Evolutionary conservation across 345 rosid species (phyloP).

Genomic region (Balakata baccata): DNA sequence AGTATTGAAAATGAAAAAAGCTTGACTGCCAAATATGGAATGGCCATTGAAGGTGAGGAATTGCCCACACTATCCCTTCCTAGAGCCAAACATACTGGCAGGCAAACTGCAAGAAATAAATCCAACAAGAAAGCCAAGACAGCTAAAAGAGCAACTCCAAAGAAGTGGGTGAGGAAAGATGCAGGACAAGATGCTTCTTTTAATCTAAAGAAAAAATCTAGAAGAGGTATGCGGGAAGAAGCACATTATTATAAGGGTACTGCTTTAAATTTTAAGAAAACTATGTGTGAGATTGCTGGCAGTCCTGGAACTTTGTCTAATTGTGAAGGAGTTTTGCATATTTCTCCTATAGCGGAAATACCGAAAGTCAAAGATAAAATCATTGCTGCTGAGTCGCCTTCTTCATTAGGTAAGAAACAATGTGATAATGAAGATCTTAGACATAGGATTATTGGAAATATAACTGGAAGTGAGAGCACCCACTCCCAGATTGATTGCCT

Average conservation of each 20-base stretch:
- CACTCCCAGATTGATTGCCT: constrained; percentile 8
- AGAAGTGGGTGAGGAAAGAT: constrained; percentile 30
- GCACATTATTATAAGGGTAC: not conserved
- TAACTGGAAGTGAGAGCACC: not conserved
- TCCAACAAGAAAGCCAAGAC: constrained; percentile 27
- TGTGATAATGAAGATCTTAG: constrained; percentile 10
- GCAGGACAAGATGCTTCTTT: constrained; percentile 16
- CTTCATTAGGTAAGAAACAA: constrained; percentile 6
- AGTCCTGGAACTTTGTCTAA: constrained; percentile 6
- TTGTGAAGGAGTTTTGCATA: constrained; percentile 7
- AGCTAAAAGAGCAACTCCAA: constrained; percentile 17
- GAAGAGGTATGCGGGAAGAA: constrained; percentile 13
- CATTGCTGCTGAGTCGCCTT: constrained; percentile 9
- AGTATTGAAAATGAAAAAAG: constrained; percentile 20
- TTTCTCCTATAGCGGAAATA: constrained; percentile 14
- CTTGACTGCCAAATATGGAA: constrained; percentile 12
- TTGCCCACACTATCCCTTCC: constrained; percentile 13
- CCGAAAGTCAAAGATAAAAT: constrained; percentile 1
- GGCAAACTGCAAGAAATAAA: constrained; percentile 15
- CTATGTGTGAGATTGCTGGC: constrained; percentile 13
- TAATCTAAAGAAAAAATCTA: constrained; percentile 21
- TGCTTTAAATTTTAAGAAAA: constrained; percentile 5
- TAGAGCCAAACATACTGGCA: constrained; percentile 10
- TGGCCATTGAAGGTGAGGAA: constrained; percentile 16
- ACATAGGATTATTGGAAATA: constrained; percentile 17